phyloP scores from a whole-genome alignment of 352 stramenopile species.

The Phytophthora sp. region DNA sequence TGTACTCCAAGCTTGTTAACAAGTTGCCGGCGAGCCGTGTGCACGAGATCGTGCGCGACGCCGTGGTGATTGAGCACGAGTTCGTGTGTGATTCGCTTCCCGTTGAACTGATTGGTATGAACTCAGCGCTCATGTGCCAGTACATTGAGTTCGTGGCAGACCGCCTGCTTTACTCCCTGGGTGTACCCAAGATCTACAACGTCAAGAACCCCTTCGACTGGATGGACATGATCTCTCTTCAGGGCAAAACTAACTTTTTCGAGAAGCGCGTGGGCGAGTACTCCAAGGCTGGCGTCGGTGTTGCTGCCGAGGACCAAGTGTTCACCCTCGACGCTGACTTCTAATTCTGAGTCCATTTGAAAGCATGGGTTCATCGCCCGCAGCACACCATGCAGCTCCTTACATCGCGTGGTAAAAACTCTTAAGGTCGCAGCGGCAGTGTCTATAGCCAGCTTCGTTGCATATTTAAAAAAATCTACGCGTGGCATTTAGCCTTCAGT shows the following conservation, averaged over 20 bases:
- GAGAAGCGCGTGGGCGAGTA: constrained; percentile 99
- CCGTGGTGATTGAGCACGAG: constrained; percentile 98
- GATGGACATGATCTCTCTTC: constrained; percentile 99
- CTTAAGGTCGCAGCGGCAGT: constrained; percentile 35
- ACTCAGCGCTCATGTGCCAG: constrained; percentile 96
- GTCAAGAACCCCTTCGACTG: constrained; percentile 98
- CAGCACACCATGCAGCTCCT: constrained; percentile 28
- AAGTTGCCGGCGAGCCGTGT: constrained; percentile 94
- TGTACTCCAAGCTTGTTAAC: constrained; percentile 98
- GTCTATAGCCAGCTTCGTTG: constrained; percentile 40
- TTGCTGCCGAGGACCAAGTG: constrained; percentile 86
- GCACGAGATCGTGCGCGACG: constrained; percentile 95
- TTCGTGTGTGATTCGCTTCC: constrained; percentile 97
- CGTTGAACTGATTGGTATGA: constrained; percentile 99
- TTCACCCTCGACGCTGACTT: constrained; percentile 96
- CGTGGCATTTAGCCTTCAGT: constrained; percentile 8
- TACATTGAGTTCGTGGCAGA: constrained; percentile 99
- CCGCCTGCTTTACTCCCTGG: constrained; percentile 93
- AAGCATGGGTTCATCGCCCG: constrained; percentile 10
- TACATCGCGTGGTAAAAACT: constrained; percentile 29
- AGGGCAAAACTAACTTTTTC: constrained; percentile 99
- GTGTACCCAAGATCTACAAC: constrained; percentile 94
- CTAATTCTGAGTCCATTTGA: constrained; percentile 48
- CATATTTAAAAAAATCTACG: constrained; percentile 47
- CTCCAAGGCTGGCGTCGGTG: constrained; percentile 96